Base-by-base conservation (phyloP, 1,284 basidiomycete genomes). In the Volvariella volvacea region DNA sequence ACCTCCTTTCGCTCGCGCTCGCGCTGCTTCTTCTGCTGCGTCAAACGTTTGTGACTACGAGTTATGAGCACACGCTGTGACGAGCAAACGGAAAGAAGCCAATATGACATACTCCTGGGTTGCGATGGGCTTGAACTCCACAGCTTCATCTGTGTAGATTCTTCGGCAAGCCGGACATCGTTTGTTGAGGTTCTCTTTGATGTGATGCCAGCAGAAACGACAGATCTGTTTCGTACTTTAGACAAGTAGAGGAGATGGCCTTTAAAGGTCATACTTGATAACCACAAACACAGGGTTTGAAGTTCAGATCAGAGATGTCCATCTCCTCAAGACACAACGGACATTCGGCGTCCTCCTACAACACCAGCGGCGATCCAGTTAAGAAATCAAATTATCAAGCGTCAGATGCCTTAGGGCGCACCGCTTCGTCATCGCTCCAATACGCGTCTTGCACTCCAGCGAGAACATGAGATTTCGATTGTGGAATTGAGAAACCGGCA, bases 181-280 rank as follows among this genome's bases (percentile, higher is more conserved):
- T 50, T 94, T 88, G 64, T 99, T 99, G 48, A 96, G 73, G 67
- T 96, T 90, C 70, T 92, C 81, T 73, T 91, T 88, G 78, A 97
- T 95, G 68, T 98, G 93, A 68, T 98, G 92, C 84, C 94, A 99
- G 66, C 96, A 99, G 71, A 99, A 99, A 49, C 94, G 89, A 65
- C 96, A 99, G 56, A 99, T 94, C 93, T 98, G 54, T 22, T 25
- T 7, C 33, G 49, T 49, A 16, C n/a, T 34, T 14, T 41, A 41
- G 39, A 22, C 43, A 51, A 44, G 54, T 15, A 6, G 50, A 39
- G 32, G 15, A 44, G 19, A 33, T 48, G 19, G 25, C 8, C 38
- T 22, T 42, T 21, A 21, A 28, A 20, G 38, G 50, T 42, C 70
- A 57, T 62, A 90, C 94, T 77, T 97, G 94, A 69, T 99, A 96